These are phyloP conservation scores for Lachancea thermotolerans DNA, from an alignment of 805 yeast genomes.

Conservation along the genomic window DNA sequence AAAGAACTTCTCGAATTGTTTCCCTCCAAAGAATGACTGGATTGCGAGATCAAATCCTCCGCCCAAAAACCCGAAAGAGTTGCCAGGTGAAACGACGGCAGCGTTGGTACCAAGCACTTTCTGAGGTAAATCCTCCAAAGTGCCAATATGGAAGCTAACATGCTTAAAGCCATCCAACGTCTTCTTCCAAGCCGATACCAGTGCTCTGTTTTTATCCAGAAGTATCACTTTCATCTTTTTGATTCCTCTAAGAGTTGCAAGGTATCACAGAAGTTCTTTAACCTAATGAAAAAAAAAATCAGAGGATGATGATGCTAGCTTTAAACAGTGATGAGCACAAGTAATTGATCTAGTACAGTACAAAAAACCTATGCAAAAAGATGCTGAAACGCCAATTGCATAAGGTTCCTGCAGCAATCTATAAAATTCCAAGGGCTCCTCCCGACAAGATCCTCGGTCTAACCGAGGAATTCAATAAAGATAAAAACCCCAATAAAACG, in stretches of 20 bases:
- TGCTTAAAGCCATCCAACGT: background rate
- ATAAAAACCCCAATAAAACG: conserved; percentile 49
- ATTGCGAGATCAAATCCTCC: conserved; percentile 45
- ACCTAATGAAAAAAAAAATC: background rate
- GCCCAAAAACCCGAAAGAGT: conserved; percentile 43
- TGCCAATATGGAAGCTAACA: background rate
- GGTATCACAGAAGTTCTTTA: background rate
- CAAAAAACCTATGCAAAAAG: too few relatives aligned
- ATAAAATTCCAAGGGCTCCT: conserved; percentile 48
- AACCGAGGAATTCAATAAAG: conserved; percentile 65
- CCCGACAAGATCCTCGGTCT: conserved; percentile 85
- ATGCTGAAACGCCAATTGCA: conserved; percentile 3
- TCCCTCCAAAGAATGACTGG: conserved; percentile 22
- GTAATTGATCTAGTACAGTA: too few relatives aligned
- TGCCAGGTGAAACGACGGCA: conserved; percentile 46
- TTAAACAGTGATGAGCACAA: too few relatives aligned
- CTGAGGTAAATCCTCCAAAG: background rate
- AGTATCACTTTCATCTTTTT: conserved; percentile 3
- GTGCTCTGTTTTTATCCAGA: conserved; percentile 5
- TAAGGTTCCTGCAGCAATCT: conserved; percentile 5
- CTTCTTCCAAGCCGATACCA: conserved; percentile 5
- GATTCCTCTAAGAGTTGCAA: background rate
- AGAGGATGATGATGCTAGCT: background rate
- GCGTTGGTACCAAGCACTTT: conserved; percentile 5
- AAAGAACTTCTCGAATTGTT: conserved; percentile 26